phyloP scores from a whole-genome alignment of 768 basidiomycete species.

The Termitomyces titanicus region DNA sequence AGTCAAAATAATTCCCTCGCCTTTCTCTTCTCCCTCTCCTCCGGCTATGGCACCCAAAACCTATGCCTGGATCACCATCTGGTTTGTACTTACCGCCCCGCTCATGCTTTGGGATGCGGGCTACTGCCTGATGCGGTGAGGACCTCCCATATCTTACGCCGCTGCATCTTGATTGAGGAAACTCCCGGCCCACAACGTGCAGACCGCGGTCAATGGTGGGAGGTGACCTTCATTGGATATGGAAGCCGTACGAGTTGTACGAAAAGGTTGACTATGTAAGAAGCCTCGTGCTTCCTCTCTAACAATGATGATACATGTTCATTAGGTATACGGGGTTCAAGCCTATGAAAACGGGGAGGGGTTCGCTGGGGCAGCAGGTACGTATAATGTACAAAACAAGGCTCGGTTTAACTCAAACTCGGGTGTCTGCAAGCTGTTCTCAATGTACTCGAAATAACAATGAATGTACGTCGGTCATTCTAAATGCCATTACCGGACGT shows the following conservation, averaged over 20 bases:
- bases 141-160: slow-evolving; percentile 36
- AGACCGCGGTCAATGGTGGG: slow-evolving; percentile 48
- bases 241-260: slow-evolving; percentile 70
- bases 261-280: slow-evolving; percentile 44
- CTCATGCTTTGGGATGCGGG: slow-evolving; percentile 71
- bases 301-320: neutral
- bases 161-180: neutral
- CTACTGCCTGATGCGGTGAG: slow-evolving; percentile 40
- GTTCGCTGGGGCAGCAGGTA: slow-evolving; percentile 76
- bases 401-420: slow-evolving; percentile 1
- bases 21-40: slow-evolving; percentile 3
- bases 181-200: neutral
- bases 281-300: slow-evolving; percentile 8
- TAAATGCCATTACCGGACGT: slow-evolving; percentile 1
- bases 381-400: neutral
- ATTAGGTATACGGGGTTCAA: slow-evolving; percentile 67
- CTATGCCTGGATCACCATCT: slow-evolving; percentile 46
- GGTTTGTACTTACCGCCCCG: slow-evolving; percentile 57
- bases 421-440: slow-evolving; percentile 49
- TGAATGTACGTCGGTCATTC: slow-evolving; percentile 42
- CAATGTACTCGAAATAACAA: slow-evolving; percentile 67
- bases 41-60: slow-evolving; percentile 27
- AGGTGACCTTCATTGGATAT: slow-evolving; percentile 83
- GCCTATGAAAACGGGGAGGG: slow-evolving; percentile 61
- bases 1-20: slow-evolving; percentile 11